Conservation (phyloP, 2,329 filamentous ascomycete species). For the Alternaria gaisen region DNA sequence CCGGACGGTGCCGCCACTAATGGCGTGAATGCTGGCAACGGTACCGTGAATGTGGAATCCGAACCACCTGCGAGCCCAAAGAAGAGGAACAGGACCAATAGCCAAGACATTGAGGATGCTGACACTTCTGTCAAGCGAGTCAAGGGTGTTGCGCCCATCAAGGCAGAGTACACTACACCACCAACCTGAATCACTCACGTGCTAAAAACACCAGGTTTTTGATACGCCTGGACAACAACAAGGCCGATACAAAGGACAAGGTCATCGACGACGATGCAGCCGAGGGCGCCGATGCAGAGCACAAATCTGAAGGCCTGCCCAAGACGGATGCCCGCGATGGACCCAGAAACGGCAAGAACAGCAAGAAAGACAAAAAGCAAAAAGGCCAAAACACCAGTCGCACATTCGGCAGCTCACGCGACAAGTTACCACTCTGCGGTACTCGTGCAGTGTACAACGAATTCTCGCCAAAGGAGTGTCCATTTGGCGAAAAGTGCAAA, state of each 20-base stretch:
- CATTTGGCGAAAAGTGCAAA: conserved; percentile 81
- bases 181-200: conserved; percentile 10
- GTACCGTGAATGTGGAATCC: conserved; percentile 30
- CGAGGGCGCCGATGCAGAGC: conserved; percentile 61
- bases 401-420: conserved; percentile 80
- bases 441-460: conserved; percentile 76
- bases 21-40: conserved; percentile 31
- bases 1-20: conserved; percentile 26
- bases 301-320: conserved; percentile 38
- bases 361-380: conserved; percentile 70
- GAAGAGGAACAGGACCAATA: conserved; percentile 43
- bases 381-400: conserved; percentile 85
- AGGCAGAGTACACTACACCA: conserved; percentile 68
- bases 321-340: conserved; percentile 50
- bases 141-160: conserved; percentile 73
- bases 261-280: conserved; percentile 65
- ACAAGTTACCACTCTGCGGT: conserved; percentile 79
- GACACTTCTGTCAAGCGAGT: conserved; percentile 41
- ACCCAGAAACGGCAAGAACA: conserved; percentile 56
- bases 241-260: conserved; percentile 31
- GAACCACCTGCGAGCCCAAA: conserved; percentile 46
- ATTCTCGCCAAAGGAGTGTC: conserved; percentile 80
- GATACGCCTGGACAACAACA: conserved; percentile 40
- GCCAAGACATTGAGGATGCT: conserved; percentile 44
- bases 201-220: conserved; percentile 46